Evolutionary conservation across 345 rosid species (phyloP), one percentile per base, ranked within the genome.

Genomic region (Laguncularia racemosa): DNA sequence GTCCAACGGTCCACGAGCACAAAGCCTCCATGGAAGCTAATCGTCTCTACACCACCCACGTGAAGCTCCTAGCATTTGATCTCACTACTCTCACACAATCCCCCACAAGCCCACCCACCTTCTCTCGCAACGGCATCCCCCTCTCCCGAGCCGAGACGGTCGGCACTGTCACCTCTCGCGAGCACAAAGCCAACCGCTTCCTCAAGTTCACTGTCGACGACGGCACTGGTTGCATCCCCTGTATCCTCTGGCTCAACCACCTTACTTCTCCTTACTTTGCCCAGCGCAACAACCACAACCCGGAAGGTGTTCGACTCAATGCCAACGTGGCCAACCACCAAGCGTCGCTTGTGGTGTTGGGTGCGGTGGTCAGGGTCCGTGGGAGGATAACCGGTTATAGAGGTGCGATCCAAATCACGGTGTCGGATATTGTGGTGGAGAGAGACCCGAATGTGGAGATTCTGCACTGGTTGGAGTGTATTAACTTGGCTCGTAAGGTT

Each of bases 211-310:
- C 63, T 0, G 43, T 86, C 55, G 91, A 88, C 54, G 90, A 85
- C 63, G 86, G 92, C 61, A 88, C 92, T 16, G 87, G 81, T 28
- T 75, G 73, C 66, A 59, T 82, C 69, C 66, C 69, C 59, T 88
- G 98, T 75, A 1, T 91, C 64, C 66, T 91, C 64, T 88, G 95
- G 95, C 95, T 88, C 58, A 91, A 91, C 81, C 92, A 83, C 0
- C 69, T 76, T 61, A 59, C 68, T 4, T 85, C 89, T 43, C 73
- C 81, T 15, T 81, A 78, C 68, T 78, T 73, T 79, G 72, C 77
- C 6, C 77, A 78, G 20, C 72, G 69, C 0, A 61, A 65, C 71
- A 72, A 79, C 52, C 70, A 71, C 13, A 59, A 64, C 68, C 79
- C 84, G 0, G 19, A 64, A 52, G 71, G 63, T 65, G 76, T 85